These are phyloP conservation scores for Cornus florida DNA, from an alignment of 148 eudicot species.

Conservation along the genomic window DNA sequence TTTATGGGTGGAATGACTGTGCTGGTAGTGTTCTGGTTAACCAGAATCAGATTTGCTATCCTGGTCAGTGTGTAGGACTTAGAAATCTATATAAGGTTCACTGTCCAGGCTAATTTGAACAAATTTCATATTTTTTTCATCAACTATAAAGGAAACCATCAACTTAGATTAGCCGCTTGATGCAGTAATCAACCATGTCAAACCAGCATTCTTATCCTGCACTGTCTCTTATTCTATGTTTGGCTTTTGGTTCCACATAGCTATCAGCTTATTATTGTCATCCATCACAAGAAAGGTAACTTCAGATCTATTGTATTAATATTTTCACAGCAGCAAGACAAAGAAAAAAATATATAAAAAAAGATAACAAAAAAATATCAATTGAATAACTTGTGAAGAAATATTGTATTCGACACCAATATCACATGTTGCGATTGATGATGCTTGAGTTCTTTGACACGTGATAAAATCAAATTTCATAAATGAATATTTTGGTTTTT, in stretches of 20 bases:
- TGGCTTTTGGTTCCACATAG: too few relatives aligned
- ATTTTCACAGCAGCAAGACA: too few relatives aligned
- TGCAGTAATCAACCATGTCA: not conserved
- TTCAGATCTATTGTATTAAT: too few relatives aligned
- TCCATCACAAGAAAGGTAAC: not conserved
- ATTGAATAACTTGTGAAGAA: too few relatives aligned
- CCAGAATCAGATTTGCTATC: not conserved
- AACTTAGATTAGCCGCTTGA: not conserved
- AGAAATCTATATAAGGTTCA: not conserved
- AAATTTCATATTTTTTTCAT: not conserved
- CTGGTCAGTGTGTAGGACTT: not conserved
- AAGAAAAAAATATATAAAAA: too few relatives aligned
- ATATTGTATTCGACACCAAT: too few relatives aligned
- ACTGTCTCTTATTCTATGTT: not conserved
- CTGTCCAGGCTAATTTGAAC: not conserved
- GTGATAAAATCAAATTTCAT: too few relatives aligned
- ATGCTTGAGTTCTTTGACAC: too few relatives aligned
- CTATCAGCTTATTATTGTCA: too few relatives aligned
- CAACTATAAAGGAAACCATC: not conserved
- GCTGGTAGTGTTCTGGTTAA: not conserved
- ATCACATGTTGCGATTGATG: too few relatives aligned
- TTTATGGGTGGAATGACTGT: not conserved
- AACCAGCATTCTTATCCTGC: not conserved
- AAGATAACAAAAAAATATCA: too few relatives aligned
- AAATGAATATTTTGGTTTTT: too few relatives aligned